Percentiles rank a stretch among this genome's conserved stretches.
phyloP scores from a whole-genome alignment of 176 grass and related monocot species.

The Aegilops longissima region DNA sequence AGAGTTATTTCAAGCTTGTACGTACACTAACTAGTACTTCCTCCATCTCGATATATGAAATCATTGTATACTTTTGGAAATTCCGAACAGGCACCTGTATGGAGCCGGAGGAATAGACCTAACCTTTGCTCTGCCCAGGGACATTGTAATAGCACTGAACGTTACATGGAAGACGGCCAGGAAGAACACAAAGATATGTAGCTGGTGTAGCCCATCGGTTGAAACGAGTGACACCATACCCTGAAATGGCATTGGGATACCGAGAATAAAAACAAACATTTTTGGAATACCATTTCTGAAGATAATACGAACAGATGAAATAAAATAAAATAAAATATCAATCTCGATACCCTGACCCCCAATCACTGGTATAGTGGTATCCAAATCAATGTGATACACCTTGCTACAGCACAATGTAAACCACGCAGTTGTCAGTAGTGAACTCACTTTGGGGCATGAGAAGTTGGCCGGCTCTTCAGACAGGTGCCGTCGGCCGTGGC shows the following conservation, averaged over 20 bases:
- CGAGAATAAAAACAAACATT: background rate
- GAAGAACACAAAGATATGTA: conserved; percentile 94
- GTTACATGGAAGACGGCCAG: conserved; percentile 80
- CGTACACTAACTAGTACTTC: background rate
- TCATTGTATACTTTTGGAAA: background rate
- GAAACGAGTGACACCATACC: conserved; percentile 81
- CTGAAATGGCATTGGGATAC: conserved; percentile 39
- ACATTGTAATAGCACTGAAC: conserved; percentile 74
- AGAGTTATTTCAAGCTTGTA: background rate
- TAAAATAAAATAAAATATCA: background rate
- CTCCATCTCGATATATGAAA: background rate
- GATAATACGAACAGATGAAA: background rate
- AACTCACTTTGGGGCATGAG: conserved; percentile 62
- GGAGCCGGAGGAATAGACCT: background rate
- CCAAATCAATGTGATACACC: background rate
- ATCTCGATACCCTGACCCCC: background rate
- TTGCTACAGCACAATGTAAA: background rate
- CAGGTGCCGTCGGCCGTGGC: conserved; percentile 48
- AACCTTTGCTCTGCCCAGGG: conserved; percentile 84
- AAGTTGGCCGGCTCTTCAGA: conserved; percentile 16
- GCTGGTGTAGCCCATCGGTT: conserved; percentile 56
- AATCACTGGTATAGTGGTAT: background rate
- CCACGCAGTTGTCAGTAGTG: background rate
- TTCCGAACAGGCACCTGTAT: background rate
- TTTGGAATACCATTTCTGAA: background rate